Evolutionary conservation across 1,284 basidiomycete genomes (phyloP), one percentile per base, ranked within the genome.

Genomic region (Melampsora larici-populina): DNA sequence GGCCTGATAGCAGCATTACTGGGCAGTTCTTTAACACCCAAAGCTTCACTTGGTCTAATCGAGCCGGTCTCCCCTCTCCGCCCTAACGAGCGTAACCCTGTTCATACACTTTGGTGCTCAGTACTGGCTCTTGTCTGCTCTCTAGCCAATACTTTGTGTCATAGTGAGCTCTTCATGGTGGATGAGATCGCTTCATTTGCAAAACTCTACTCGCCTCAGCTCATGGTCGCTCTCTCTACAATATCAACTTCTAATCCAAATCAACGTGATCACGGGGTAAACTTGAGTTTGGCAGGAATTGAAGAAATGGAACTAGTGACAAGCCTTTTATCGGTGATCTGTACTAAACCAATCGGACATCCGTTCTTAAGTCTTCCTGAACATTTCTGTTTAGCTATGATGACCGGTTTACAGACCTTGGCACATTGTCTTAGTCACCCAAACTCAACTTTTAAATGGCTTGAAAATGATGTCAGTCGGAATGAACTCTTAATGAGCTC

Each of bases 351-450:
- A 31, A 33, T 69, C 63, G 74, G 66, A 31, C 74, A 66, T 46
- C 58, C 74, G 46, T 48, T 69, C 29, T 36, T 69, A 43, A 77
- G 55, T 46, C 26, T 77, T 24, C 65, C 66, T 2, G 74, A 77
- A 64, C 33, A 69, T 58, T 77, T 67, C 36, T 55, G 66, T 31
- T 48, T 29, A 29, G 40, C 74, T 36, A 46, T 77, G 74, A 40
- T 77, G 21, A 69, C 58, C 26, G 15, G 63, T 24, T 65, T 77
- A 58, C 74, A 77, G 51, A 77, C 65, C 31, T 63, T 70, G 26
- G 74, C 66, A n/a, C 74, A 77, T 77, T 77, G 66, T 36, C 74
- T 77, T 15, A 77, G 69, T 24, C 74, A 77, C 70, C 74, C 74
- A 8, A 77, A 68, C 31, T 77, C 74, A 17, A 77, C 74, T 13